These are phyloP conservation scores for Russula emetica DNA, from an alignment of 768 basidiomycete genomes.

Conservation along the genomic window DNA sequence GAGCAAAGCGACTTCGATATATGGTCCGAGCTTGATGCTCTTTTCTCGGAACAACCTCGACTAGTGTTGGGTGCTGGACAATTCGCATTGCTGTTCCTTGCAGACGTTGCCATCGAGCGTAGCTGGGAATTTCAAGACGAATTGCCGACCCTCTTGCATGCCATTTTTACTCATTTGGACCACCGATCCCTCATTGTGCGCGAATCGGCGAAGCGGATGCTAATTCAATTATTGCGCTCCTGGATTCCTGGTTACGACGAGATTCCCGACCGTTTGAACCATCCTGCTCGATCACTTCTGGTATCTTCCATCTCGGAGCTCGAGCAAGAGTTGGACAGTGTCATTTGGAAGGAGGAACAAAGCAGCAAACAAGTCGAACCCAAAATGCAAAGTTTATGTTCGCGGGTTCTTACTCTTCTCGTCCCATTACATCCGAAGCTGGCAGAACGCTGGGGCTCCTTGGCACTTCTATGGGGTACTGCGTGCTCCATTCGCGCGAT, in stretches of 20 bases:
- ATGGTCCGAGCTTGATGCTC: slow-evolving; percentile 73
- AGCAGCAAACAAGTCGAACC: slow-evolving; percentile 48
- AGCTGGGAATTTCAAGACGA: slow-evolving; percentile 70
- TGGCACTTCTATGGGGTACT: slow-evolving; percentile 82
- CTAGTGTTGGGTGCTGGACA: slow-evolving; percentile 76
- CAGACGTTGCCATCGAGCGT: slow-evolving; percentile 69
- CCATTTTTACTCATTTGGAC: slow-evolving; percentile 77
- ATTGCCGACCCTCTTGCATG: slow-evolving; percentile 72
- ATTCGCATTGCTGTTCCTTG: slow-evolving; percentile 81
- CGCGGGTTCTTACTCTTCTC: slow-evolving; percentile 61
- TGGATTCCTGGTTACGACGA: slow-evolving; percentile 78
- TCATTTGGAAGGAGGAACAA: slow-evolving; percentile 75
- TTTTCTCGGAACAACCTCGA: slow-evolving; percentile 70
- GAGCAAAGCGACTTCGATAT: slow-evolving; percentile 65
- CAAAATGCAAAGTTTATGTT: slow-evolving; percentile 66
- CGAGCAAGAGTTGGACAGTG: slow-evolving; percentile 51
- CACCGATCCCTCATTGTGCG: slow-evolving; percentile 68
- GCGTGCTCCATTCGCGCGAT: slow-evolving; percentile 80
- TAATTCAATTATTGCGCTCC: slow-evolving; percentile 79
- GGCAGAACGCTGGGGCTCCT: slow-evolving; percentile 69
- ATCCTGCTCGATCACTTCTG: slow-evolving; percentile 46
- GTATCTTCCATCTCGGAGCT: slow-evolving; percentile 50
- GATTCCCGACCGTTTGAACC: slow-evolving; percentile 52
- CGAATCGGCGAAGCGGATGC: slow-evolving; percentile 65
- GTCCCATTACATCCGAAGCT: slow-evolving; percentile 67